Conservation (phyloP, 495 filamentous ascomycete species). For the Penicillium arizonense region DNA sequence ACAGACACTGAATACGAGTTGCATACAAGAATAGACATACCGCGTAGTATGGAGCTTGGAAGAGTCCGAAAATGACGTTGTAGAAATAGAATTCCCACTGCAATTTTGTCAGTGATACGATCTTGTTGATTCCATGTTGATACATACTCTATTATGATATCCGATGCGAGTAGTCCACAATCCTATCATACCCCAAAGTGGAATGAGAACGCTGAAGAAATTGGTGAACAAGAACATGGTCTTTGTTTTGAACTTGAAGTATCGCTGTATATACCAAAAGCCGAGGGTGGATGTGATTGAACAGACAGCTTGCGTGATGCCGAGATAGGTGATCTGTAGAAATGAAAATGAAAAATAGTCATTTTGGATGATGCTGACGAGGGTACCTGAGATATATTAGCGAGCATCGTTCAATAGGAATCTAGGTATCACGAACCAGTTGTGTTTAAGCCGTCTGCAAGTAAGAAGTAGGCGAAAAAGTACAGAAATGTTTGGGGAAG, state of each 20-base stretch:
- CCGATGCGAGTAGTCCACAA: slow-evolving; percentile 47
- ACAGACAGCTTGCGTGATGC: slow-evolving; percentile 43
- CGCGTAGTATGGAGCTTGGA: slow-evolving; percentile 52
- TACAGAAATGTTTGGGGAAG: slow-evolving; percentile 48
- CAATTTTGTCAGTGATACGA: neutral
- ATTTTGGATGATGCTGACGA: slow-evolving; percentile 49
- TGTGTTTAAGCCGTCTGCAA: slow-evolving; percentile 51
- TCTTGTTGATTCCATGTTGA: neutral
- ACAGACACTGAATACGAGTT: neutral
- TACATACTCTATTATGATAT: slow-evolving; percentile 43
- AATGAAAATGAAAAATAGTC: slow-evolving; percentile 47
- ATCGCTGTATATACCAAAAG: slow-evolving; percentile 52
- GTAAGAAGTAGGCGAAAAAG: slow-evolving; percentile 47
- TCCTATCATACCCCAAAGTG: slow-evolving; percentile 52
- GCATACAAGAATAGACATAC: slow-evolving; percentile 16
- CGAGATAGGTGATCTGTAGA: slow-evolving; percentile 48
- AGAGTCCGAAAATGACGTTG: slow-evolving; percentile 48
- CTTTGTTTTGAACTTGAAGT: slow-evolving; percentile 48
- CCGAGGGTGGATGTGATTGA: slow-evolving; percentile 47
- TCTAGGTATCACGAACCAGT: slow-evolving; percentile 29
- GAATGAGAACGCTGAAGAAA: slow-evolving; percentile 48
- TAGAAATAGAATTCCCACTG: slow-evolving; percentile 54
- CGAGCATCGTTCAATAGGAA: too few relatives aligned
- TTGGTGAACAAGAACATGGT: slow-evolving; percentile 51
- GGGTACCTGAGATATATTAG: slow-evolving; percentile 27